phyloP scores from a whole-genome alignment of 1,139 yeast species.

The Yamadazyma dushanensis region DNA sequence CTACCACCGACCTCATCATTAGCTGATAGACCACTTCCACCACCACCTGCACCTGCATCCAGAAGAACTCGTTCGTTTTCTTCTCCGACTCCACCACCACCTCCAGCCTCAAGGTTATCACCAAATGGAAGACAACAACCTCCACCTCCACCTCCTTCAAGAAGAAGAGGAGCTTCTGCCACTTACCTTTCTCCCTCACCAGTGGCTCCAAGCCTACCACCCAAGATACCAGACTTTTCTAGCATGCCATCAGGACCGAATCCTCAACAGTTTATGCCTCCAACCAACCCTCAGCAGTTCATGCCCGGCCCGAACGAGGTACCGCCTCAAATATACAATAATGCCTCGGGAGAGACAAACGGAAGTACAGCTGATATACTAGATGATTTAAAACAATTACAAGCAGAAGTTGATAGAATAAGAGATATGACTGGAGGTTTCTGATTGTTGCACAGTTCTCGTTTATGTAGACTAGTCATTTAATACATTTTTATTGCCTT shows the following conservation, averaged over 20 bases:
- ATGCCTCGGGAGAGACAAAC: slow-evolving; percentile 32
- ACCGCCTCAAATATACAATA: slow-evolving; percentile 14
- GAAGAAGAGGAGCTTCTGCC: slow-evolving; percentile 29
- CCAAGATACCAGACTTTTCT: slow-evolving; percentile 23
- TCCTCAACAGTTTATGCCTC: slow-evolving; percentile 5
- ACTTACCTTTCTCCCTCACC: slow-evolving; percentile 21
- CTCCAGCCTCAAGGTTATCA: slow-evolving; percentile 38
- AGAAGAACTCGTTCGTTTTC: slow-evolving; percentile 44
- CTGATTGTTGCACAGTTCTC: slow-evolving; percentile 12
- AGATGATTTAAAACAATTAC: slow-evolving; percentile 61
- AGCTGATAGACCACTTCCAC: slow-evolving; percentile 31
- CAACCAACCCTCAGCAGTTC: slow-evolving; percentile 3
- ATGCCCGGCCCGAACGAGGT: slow-evolving; percentile 9
- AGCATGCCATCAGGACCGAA: slow-evolving; percentile 11
- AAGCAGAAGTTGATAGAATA: slow-evolving; percentile 62
- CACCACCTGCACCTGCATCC: slow-evolving; percentile 40
- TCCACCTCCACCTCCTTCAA: slow-evolving; percentile 47
- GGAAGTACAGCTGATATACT: slow-evolving; percentile 52
- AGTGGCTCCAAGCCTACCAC: slow-evolving; percentile 27
- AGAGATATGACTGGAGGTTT: slow-evolving; percentile 52
- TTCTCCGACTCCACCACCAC: slow-evolving; percentile 36
- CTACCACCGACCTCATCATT: slow-evolving; percentile 26
- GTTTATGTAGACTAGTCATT: too few species aligned
- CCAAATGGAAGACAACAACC: slow-evolving; percentile 12
- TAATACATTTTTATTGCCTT: not conserved